A percentile compares a stretch with the other conserved stretches of the same genome.
These are phyloP conservation scores for Histomonas meleagridis DNA, from an alignment of 208 protist genomes.

Conservation along the genomic window DNA sequence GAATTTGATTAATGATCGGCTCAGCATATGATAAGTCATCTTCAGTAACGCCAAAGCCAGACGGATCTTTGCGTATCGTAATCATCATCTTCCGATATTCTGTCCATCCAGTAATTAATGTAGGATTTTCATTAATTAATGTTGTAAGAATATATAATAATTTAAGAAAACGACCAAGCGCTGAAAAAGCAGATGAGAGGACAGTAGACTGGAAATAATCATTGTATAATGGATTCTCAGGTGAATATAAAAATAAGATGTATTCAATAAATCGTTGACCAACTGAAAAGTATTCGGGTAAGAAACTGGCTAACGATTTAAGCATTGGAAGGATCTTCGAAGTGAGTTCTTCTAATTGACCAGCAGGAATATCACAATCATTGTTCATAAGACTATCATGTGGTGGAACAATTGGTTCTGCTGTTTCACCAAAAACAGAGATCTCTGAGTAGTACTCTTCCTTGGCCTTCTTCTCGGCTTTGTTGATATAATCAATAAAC, in stretches of 20 bases:
- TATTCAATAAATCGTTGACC: neutral
- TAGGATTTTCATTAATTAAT: neutral
- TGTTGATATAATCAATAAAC: constrained; percentile 12
- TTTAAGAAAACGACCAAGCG: neutral
- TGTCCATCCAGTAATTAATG: neutral
- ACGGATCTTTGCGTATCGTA: neutral
- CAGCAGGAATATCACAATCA: neutral
- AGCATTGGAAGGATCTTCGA: neutral
- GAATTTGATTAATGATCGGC: neutral
- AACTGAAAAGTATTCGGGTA: neutral
- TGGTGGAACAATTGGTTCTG: neutral
- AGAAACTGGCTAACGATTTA: neutral
- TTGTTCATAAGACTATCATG: neutral
- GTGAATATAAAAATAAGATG: neutral
- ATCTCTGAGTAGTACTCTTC: neutral
- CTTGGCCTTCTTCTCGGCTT: neutral
- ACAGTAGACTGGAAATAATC: neutral
- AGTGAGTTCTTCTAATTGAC: neutral
- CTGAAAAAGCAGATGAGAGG: neutral
- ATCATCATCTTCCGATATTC: neutral
- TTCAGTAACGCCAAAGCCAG: neutral
- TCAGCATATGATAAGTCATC: neutral
- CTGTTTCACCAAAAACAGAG: neutral
- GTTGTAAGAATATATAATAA: neutral
- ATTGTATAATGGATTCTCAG: neutral